phyloP scores from a whole-genome alignment of 129 eudicot genomes.

The Daucus carota region DH1_v3.0 NC_030381.2:28417501-28418000 shows the following conservation, averaged over 20 bases:
- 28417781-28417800: not conserved
- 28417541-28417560: too few relatives aligned
- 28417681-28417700: too few relatives aligned
- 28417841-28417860: constrained; percentile 96
- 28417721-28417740: not conserved
- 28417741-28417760: not conserved
- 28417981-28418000: constrained; percentile 90
- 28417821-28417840: constrained; percentile 4
- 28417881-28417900: constrained; percentile 98
- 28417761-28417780: not conserved
- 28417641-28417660: not conserved
- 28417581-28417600: too few relatives aligned
- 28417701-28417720: too few relatives aligned
- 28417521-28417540: too few relatives aligned
- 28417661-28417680: not conserved
- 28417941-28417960: constrained; percentile 67
- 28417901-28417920: constrained; percentile 90
- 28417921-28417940: constrained; percentile 80
- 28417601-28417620: too few relatives aligned
- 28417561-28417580: too few relatives aligned
- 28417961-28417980: constrained; percentile 83
- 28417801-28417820: not conserved
- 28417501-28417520: too few relatives aligned
- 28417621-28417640: too few relatives aligned
- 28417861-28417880: constrained; percentile 98